phyloP scores from a whole-genome alignment of 495 filamentous ascomycete genomes.

The Ascodesmis nigricans region DNA sequence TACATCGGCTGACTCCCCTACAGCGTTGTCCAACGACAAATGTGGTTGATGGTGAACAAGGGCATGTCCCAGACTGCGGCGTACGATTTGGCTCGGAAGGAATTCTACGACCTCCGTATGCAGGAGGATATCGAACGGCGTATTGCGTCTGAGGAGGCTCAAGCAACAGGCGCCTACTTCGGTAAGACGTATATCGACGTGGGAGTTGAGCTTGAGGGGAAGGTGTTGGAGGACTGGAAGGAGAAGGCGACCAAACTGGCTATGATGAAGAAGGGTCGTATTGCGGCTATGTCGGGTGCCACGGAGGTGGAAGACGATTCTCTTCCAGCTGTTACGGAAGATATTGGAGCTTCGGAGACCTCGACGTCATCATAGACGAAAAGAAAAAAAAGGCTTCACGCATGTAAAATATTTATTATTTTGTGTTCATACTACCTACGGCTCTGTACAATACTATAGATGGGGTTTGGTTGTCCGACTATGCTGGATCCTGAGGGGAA shows the following conservation, averaged over 20 bases:
- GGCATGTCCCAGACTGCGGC: conserved; percentile 39
- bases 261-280: conserved; percentile 2
- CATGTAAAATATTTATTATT: too few relatives aligned
- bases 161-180: conserved; percentile 66
- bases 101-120: conserved; percentile 73
- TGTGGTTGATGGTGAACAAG: conserved; percentile 54
- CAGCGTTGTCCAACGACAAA: conserved; percentile 83
- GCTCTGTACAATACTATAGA: too few relatives aligned
- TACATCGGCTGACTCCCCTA: conserved; percentile 3
- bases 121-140: conserved; percentile 62
- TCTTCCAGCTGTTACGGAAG: not conserved
- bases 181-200: conserved; percentile 49
- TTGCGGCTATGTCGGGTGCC: conserved; percentile 3
- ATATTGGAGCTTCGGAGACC: not conserved
- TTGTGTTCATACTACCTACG: too few relatives aligned
- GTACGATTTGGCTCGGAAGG: conserved; percentile 73
- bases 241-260: conserved; percentile 36
- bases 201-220: conserved; percentile 63
- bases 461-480: too few relatives aligned
- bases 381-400: too few relatives aligned
- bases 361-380: too few relatives aligned
- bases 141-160: conserved; percentile 73
- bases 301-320: not conserved
- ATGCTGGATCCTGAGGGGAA: too few relatives aligned
- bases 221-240: conserved; percentile 60